Evolutionary conservation across 179 eudicot species (phyloP).

Genomic region (Beta corolliflora): DNA sequence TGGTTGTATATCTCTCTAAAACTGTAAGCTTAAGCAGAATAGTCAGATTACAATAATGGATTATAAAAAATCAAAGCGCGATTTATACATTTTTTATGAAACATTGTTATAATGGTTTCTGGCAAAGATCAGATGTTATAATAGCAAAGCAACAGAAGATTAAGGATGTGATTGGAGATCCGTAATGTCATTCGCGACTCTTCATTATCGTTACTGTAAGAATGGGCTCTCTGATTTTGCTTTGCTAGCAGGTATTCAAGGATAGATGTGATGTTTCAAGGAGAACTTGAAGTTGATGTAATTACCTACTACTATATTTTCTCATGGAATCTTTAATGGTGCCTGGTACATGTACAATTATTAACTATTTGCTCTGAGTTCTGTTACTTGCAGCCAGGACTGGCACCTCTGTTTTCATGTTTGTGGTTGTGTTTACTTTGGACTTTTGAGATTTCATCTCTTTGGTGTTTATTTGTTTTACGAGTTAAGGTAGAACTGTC

Average conservation of each 20-base stretch:
- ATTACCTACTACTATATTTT: background rate
- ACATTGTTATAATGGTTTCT: too few relatives aligned
- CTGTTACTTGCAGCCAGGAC: background rate
- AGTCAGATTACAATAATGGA: background rate
- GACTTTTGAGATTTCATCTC: background rate
- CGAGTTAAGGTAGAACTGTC: background rate
- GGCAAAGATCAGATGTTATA: background rate
- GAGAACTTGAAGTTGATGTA: constrained; percentile 2
- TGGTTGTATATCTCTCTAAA: background rate
- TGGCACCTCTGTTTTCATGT: constrained; percentile 8
- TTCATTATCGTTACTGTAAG: background rate
- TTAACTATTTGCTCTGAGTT: background rate
- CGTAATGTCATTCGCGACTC: background rate
- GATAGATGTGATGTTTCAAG: constrained; percentile 15
- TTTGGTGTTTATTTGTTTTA: background rate
- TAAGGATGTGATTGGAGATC: background rate
- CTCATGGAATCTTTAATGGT: constrained; percentile 3
- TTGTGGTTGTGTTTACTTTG: constrained; percentile 16
- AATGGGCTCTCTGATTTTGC: background rate
- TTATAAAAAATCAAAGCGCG: too few relatives aligned
- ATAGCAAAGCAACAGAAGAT: background rate
- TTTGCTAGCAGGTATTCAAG: constrained; percentile 1
- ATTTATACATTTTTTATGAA: background rate
- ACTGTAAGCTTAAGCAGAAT: background rate
- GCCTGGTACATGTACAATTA: background rate